Base-by-base conservation (phyloP, 345 rosid species). In the Cardamine occulta region DNA sequence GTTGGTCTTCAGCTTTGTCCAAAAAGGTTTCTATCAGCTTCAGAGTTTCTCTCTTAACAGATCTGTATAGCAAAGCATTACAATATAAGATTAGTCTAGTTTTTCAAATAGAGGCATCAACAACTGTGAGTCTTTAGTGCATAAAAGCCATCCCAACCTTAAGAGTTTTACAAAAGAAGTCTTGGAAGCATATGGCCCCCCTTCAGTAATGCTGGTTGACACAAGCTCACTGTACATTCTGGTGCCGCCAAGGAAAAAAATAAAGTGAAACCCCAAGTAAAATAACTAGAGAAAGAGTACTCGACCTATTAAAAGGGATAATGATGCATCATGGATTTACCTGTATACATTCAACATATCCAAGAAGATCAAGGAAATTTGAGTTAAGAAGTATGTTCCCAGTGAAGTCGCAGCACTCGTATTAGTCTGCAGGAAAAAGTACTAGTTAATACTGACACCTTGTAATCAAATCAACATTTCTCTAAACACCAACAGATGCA, bases 211-310 rank as follows among this genome's bases (percentile, higher is more conserved):
- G 85, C 82, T 91, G 80, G 84, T 83, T 34, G 99, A 96, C 77
- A 96, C 90, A 80, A 96, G 99, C 86, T 96, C 99, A 66, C 99
- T 96, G 84, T 96, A 96, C 99, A 93, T 96, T 80, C 99, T 96
- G 93, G 78, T 42, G 76, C 74, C 81, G 72, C 78, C 81, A 77
- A 63, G 47, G 7, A 61, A 63, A 66, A 65, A 73, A 21, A 39
- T 14, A 40, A 15, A 55, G 21, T 28, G 53, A 47, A 31, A 2
- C 17, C 26, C 29, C 21, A 53, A 5, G 59, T 67, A 51, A 57
- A 59, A 35, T 37, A 23, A 56, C 32, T 63, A 66, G 78, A 56
- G 39, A 49, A 44, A 54, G 28, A 39, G 19, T 29, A 28, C 5
- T 47, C 18, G 17, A n/a, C 15, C 72, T 60, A 23, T 24, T 26